A percentile compares a stretch with the other conserved stretches of the same genome.
phyloP scores from a whole-genome alignment of 2,329 filamentous ascomycete species.

The Cylindrodendrum hubeiense region DNA sequence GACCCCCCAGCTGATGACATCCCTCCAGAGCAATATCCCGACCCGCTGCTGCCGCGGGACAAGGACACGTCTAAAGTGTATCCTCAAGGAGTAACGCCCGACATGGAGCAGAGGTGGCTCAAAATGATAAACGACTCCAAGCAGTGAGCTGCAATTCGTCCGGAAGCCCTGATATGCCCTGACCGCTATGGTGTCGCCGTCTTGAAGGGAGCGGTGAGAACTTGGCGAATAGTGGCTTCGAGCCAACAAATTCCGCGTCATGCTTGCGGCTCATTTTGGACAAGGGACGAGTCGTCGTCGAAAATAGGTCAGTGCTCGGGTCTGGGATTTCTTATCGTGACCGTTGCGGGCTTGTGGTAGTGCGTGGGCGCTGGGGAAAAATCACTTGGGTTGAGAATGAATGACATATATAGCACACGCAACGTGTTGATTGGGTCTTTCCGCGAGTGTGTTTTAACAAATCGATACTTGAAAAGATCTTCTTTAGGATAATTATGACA shows the following conservation, averaged over 20 bases:
- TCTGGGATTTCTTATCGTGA: not conserved
- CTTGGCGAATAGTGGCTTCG: conserved; percentile 11
- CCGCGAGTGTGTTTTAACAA: not conserved
- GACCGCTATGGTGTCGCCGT: conserved; percentile 1
- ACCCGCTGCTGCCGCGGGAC: conserved; percentile 59
- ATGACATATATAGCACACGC: not conserved
- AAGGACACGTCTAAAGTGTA: conserved; percentile 48
- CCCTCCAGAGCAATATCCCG: conserved; percentile 51
- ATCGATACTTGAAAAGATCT: no score
- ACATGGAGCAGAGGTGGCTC: conserved; percentile 56
- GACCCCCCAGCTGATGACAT: conserved; percentile 26
- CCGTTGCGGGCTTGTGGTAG: not conserved
- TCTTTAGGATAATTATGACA: not conserved
- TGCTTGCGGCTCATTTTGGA: conserved; percentile 11
- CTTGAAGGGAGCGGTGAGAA: conserved; percentile 12
- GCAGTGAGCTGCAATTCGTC: conserved; percentile 10
- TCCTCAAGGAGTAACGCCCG: conserved; percentile 54
- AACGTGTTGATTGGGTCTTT: not conserved
- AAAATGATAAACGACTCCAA: conserved; percentile 45
- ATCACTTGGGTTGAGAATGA: not conserved
- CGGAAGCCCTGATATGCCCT: not conserved
- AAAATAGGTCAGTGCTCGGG: not conserved
- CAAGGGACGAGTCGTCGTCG: not conserved
- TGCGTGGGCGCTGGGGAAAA: not conserved
- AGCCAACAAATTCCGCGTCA: conserved; percentile 4